phyloP scores from a whole-genome alignment of 352 stramenopile species.

The Globisporangium parvum region DNA sequence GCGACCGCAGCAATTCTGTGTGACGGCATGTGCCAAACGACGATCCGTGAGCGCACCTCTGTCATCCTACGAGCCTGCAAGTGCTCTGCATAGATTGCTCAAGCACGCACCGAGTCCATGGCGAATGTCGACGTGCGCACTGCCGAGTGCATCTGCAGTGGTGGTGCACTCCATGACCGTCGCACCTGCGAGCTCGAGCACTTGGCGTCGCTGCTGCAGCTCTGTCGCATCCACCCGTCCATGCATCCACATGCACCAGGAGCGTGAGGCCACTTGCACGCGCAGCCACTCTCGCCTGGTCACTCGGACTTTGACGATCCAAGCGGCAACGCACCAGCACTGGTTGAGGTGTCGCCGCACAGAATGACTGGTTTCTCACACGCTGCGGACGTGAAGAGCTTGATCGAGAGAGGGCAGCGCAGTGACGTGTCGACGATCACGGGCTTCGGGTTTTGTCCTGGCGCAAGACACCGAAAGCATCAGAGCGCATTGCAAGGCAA shows the following conservation, averaged over 20 bases:
- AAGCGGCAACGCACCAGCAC: slow-evolving; percentile 14
- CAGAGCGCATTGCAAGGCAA: neutral
- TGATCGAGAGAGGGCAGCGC: slow-evolving; percentile 57
- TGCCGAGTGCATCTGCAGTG: slow-evolving; percentile 10
- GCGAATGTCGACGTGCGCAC: slow-evolving; percentile 44
- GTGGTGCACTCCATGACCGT: slow-evolving; percentile 33
- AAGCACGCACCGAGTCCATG: slow-evolving; percentile 59
- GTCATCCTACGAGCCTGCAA: no score
- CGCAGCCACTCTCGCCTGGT: neutral
- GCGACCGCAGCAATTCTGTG: slow-evolving; percentile 18
- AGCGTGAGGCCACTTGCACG: neutral
- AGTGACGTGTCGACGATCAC: slow-evolving; percentile 74
- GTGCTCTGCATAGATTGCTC: no score
- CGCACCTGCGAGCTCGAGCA: slow-evolving; percentile 41
- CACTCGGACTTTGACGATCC: no score
- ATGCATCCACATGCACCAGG: neutral
- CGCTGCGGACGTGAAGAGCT: slow-evolving; percentile 62
- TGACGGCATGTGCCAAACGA: no score
- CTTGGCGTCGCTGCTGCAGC: slow-evolving; percentile 22
- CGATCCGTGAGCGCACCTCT: no score
- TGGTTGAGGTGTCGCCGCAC: slow-evolving; percentile 20
- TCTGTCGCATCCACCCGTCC: slow-evolving; percentile 17
- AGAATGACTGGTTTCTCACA: slow-evolving; percentile 75
- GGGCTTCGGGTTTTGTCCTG: slow-evolving; percentile 58
- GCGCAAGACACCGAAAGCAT: neutral